These are phyloP conservation scores for Hericium erinaceus DNA, from an alignment of 768 basidiomycete species.

Conservation along the genomic window DNA sequence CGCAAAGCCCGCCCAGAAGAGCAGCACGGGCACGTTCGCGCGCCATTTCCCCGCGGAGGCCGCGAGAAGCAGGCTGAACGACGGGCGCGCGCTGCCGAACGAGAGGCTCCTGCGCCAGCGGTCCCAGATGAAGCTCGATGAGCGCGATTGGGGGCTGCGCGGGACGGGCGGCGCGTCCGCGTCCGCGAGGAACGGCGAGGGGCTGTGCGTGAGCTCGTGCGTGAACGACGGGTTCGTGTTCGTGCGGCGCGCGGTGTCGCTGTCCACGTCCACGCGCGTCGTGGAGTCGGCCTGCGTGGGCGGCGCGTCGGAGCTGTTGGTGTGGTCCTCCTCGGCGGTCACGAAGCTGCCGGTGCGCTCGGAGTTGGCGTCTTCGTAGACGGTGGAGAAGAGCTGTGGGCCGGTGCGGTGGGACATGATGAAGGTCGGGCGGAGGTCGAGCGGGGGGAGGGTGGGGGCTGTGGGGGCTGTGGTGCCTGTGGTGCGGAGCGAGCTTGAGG, in stretches of 20 bases:
- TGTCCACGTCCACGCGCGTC: neutral
- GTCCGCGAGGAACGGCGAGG: neutral
- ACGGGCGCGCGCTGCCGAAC: constrained; percentile 12
- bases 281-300: neutral
- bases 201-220: neutral
- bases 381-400: constrained; percentile 23
- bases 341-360: constrained; percentile 25
- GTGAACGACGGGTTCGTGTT: neutral
- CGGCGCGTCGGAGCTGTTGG: neutral
- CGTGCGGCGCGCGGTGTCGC: neutral
- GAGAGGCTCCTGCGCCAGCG: constrained; percentile 22
- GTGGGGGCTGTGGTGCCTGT: constrained; percentile 42
- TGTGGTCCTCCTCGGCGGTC: constrained; percentile 17
- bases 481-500: constrained; percentile 27
- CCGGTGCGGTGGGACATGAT: constrained; percentile 11
- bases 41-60: neutral
- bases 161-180: neutral
- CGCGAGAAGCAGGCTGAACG: constrained; percentile 6
- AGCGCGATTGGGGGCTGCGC: constrained; percentile 10
- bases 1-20: constrained; percentile 72
- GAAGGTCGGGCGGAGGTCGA: constrained; percentile 11
- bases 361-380: constrained; percentile 21
- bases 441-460: constrained; percentile 26
- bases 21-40: constrained; percentile 23
- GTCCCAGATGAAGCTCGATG: constrained; percentile 18